These are phyloP conservation scores for Hypoxylon crocopeplum DNA, from an alignment of 495 filamentous ascomycete species.

Conservation along the genomic window DNA sequence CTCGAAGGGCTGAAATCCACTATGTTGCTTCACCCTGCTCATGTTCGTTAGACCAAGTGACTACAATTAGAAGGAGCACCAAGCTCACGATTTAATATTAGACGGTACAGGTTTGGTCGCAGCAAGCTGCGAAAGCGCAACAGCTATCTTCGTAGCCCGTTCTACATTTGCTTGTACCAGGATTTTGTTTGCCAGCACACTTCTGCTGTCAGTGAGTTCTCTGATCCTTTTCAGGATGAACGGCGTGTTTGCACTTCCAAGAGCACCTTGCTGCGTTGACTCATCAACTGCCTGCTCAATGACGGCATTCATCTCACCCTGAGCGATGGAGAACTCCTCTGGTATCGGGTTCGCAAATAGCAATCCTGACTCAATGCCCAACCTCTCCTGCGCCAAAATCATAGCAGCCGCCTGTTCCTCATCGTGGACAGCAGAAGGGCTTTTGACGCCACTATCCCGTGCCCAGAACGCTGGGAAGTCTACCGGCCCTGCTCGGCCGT, in stretches of 20 bases:
- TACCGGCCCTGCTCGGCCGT: conserved; percentile 67
- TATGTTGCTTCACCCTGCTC: conserved; percentile 32
- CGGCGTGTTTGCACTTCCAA: conserved; percentile 85
- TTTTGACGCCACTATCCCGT: conserved; percentile 80
- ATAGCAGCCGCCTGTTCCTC: conserved; percentile 86
- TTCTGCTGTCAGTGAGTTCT: conserved; percentile 75
- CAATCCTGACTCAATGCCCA: conserved; percentile 75
- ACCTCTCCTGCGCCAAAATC: conserved; percentile 62
- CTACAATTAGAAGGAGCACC: conserved; percentile 15
- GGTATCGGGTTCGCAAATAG: conserved; percentile 91
- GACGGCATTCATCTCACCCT: conserved; percentile 71
- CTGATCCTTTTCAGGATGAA: conserved; percentile 84
- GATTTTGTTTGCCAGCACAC: conserved; percentile 75
- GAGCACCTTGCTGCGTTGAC: conserved; percentile 70
- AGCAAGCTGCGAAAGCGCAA: conserved; percentile 70
- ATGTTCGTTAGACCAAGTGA: conserved; percentile 25
- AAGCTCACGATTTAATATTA: conserved; percentile 39
- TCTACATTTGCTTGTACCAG: conserved; percentile 82
- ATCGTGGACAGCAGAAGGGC: conserved; percentile 73
- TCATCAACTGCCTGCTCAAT: conserved; percentile 77
- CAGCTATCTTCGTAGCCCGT: conserved; percentile 78
- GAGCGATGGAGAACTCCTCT: conserved; percentile 69
- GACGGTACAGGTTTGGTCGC: conserved; percentile 20
- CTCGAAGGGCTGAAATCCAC: conserved; percentile 2
- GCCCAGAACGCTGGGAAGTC: conserved; percentile 93